Conservation (phyloP, 228 moss, liverwort and hornwort species). For the Sphagnum fallax region DNA sequence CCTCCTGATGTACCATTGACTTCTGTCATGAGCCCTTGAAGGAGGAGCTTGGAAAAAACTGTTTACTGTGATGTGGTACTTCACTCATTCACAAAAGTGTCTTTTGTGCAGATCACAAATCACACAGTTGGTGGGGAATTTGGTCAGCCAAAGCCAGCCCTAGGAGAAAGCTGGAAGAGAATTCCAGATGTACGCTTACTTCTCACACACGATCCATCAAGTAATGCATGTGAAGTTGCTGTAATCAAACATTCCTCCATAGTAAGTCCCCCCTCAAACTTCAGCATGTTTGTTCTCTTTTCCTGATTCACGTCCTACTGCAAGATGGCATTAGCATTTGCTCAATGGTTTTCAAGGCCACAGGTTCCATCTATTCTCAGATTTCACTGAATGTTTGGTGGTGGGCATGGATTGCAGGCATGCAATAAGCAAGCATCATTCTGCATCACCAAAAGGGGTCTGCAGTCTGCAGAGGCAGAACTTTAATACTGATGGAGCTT, state of each 20-base stretch:
- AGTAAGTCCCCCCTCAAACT: slow-evolving; percentile 24
- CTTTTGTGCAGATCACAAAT: slow-evolving; percentile 59
- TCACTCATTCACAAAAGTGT: neutral
- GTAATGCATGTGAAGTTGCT: slow-evolving; percentile 40
- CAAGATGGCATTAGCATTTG: neutral
- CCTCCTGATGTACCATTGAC: neutral
- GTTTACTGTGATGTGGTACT: neutral
- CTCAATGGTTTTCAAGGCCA: neutral
- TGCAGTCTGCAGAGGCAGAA: slow-evolving; percentile 15
- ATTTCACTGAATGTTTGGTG: neutral
- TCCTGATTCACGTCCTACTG: neutral
- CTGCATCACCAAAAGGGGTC: slow-evolving; percentile 41
- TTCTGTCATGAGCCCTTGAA: neutral
- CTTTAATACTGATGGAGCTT: no score
- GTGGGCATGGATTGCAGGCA: slow-evolving; percentile 30
- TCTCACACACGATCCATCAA: slow-evolving; percentile 43
- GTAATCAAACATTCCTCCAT: slow-evolving; percentile 56
- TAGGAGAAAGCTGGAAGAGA: slow-evolving; percentile 82
- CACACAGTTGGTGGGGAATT: slow-evolving; percentile 75
- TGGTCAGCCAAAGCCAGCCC: slow-evolving; percentile 66
- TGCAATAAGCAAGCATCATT: slow-evolving; percentile 44
- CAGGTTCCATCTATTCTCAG: neutral
- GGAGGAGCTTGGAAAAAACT: neutral
- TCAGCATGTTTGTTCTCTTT: neutral
- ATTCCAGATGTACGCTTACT: slow-evolving; percentile 67